Evolutionary conservation across 2,329 filamentous ascomycete species (phyloP).

Genomic region (Botrytis fragariae): DNA sequence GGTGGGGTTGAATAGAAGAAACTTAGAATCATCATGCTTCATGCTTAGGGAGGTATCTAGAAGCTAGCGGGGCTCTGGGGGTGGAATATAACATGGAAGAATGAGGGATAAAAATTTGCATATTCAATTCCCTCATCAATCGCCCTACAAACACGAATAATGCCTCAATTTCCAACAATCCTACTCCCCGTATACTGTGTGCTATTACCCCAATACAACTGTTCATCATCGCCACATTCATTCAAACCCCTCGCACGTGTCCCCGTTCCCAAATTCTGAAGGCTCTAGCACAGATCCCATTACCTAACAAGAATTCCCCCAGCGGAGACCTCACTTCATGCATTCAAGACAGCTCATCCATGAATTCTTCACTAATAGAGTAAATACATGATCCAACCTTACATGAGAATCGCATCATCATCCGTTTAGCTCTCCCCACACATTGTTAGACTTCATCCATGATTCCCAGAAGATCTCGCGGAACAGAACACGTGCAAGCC

Average conservation of each 20-base stretch:
- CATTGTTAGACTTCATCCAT: neutral
- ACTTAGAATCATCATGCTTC: neutral
- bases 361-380: conserved; percentile 5
- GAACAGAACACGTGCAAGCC: conserved; percentile 1
- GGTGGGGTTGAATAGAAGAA: neutral
- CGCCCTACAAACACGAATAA: neutral
- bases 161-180: neutral
- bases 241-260: neutral
- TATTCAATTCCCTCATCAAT: neutral
- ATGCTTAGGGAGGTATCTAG: neutral
- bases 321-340: conserved; percentile 7
- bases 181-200: neutral
- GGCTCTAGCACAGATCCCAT: neutral
- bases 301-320: neutral
- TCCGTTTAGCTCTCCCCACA: conserved; percentile 5
- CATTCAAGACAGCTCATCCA: conserved; percentile 3
- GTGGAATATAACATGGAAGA: neutral
- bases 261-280: neutral
- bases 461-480: neutral
- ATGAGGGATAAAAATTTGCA: neutral
- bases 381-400: neutral
- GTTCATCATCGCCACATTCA: neutral
- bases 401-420: conserved; percentile 12
- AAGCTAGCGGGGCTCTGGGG: conserved; percentile 6
- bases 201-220: neutral